Conservation (phyloP, 768 basidiomycete genomes). For the Strobilomyces echinocephalus region DNA sequence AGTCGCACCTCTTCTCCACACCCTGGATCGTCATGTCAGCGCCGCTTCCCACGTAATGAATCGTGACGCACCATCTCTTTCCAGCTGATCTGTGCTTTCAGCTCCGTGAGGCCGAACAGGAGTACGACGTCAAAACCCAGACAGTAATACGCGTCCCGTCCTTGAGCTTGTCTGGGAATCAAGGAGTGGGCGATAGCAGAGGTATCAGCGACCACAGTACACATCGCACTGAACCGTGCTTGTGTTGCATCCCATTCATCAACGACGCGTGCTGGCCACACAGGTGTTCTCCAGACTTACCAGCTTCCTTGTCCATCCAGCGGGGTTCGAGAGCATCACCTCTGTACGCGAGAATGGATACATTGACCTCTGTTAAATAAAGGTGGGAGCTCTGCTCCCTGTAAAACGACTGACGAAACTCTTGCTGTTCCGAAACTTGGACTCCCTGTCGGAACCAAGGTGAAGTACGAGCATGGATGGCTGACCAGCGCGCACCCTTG, state of each 20-base stretch:
- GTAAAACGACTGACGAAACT: conserved; percentile 14
- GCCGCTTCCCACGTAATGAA: too few relatives aligned
- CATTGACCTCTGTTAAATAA: conserved; percentile 7
- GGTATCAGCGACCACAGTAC: conserved; percentile 8
- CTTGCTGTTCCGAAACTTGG: conserved; percentile 18
- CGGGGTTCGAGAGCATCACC: conserved; percentile 4
- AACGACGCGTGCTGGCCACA: neutral
- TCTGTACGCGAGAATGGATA: conserved; percentile 15
- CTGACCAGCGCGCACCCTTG: conserved; percentile 17
- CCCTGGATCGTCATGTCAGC: neutral
- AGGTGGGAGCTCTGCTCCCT: neutral
- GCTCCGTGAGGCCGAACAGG: conserved; percentile 39
- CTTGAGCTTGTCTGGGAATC: neutral
- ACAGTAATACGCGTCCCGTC: conserved; percentile 9
- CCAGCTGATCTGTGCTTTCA: conserved; percentile 45
- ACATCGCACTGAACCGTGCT: conserved; percentile 11
- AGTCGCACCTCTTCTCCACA: too few relatives aligned
- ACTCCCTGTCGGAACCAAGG: conserved; percentile 1
- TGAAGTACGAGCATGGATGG: neutral
- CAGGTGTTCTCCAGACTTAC: neutral
- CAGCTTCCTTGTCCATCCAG: conserved; percentile 14
- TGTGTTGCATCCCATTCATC: neutral
- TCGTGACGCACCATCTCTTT: conserved; percentile 24
- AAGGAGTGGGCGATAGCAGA: conserved; percentile 5
- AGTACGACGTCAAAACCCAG: conserved; percentile 33